Evolutionary conservation across 2,329 filamentous ascomycete species (phyloP), one percentile per base, ranked within the genome.

Genomic region (Colletotrichum sp.): DNA sequence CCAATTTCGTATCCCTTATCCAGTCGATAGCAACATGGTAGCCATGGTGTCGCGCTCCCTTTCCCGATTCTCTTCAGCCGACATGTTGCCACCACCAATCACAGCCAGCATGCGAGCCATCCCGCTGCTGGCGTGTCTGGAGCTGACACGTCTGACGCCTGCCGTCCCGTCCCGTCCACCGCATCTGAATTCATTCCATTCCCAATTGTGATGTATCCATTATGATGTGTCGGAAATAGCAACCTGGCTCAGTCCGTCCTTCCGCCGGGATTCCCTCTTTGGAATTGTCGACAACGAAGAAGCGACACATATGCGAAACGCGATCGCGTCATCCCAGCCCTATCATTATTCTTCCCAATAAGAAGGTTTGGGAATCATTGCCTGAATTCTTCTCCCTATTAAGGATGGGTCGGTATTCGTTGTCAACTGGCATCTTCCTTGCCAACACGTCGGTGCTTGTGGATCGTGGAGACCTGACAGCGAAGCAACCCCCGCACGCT

Each of bases 31-130:
- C n/a, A 49, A 13, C 44, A 49, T 13, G 44, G n/a, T 8, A 52
- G 44, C n/a, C 2, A 52, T 52, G 6, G 44, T 52, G 44, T 5
- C n/a, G 24, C 55, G 24, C 55, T n/a, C 15, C 21, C 13, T 59
- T 59, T 59, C 55, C 55, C 55, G 55, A 59, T 59, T 30, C 55
- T 30, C 15, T 59, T 59, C 55, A 59, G 18, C 55, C 55, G 21
- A 7, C 55, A 30, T 59, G 21, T 59, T 10, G 24, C 24, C 55
- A 28, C 26, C 55, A 21, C 55, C 55, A 59, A 59, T 59, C 55
- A 59, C 55, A 21, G 44, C 44, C 44, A 52, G 44, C 44, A 13
- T 52, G 44, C 44, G n/a, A 52, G 6, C 44, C 44, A 52, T 52
- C 2, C 44, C 44, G 44, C 44, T 21, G 10, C n/a, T 59, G 24